A percentile compares a stretch with the other conserved stretches of the same genome.
Evolutionary conservation across 257 asterid species (phyloP).

Genomic region (Thymus quinquecostatus): DNA sequence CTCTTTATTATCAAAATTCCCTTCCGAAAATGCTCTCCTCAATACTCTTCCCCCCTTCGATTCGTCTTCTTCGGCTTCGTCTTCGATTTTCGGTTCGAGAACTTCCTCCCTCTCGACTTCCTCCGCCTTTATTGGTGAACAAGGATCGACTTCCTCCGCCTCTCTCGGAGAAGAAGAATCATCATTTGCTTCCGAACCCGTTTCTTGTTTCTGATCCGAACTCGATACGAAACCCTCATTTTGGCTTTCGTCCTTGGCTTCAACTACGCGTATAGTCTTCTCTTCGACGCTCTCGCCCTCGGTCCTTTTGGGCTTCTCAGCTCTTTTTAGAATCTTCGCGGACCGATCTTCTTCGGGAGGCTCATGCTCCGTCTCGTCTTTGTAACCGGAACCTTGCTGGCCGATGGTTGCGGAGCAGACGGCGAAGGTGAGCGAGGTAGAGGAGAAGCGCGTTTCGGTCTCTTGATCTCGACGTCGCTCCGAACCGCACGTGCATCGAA

Average conservation of each 20-base stretch:
- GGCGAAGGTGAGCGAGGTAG: not conserved
- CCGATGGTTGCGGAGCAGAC: not conserved
- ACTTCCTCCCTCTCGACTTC: conserved; percentile 26
- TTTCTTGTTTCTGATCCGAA: conserved; percentile 14
- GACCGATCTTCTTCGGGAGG: not conserved
- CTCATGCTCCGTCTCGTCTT: not conserved
- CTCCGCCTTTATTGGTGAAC: conserved; percentile 30
- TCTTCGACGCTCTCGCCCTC: conserved; percentile 37
- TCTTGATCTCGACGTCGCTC: not conserved
- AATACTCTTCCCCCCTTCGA: not conserved
- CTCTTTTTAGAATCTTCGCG: not conserved
- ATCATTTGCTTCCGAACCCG: conserved; percentile 25
- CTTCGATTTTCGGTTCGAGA: conserved; percentile 13
- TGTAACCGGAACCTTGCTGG: not conserved
- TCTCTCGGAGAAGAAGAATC: conserved; percentile 3
- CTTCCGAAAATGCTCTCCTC: conserved; percentile 26
- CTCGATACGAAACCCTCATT: not conserved
- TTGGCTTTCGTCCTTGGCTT: conserved; percentile 19
- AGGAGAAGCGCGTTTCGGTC: not conserved
- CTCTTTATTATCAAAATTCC: not conserved
- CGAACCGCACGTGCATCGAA: not conserved
- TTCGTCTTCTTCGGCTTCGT: not conserved
- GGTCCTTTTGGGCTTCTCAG: not conserved
- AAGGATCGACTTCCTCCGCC: too few relatives aligned
- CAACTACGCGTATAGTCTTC: conserved; percentile 42